Evolutionary conservation across 2,329 filamentous ascomycete genomes (phyloP).

Genomic region (Daldinia sp.): DNA sequence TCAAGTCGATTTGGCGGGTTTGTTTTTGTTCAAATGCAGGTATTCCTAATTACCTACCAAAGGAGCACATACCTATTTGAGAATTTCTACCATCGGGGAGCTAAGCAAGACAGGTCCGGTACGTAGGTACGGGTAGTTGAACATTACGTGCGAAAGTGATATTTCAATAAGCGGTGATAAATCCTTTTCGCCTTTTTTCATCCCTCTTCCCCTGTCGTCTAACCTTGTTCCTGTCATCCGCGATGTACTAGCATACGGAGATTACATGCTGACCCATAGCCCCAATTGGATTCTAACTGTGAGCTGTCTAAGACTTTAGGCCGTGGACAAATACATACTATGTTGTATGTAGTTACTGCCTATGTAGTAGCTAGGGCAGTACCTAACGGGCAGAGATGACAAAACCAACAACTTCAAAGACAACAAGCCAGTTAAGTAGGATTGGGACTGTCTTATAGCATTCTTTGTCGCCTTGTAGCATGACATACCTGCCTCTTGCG

Average conservation of each 20-base stretch:
- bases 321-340: slow-evolving; percentile 8
- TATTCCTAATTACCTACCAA: slow-evolving; percentile 21
- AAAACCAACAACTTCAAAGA: slow-evolving; percentile 35
- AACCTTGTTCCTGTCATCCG: slow-evolving; percentile 39
- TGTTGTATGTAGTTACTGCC: too few relatives aligned
- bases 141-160: slow-evolving; percentile 21
- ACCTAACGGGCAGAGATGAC: slow-evolving; percentile 24
- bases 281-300: slow-evolving; percentile 35
- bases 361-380: slow-evolving; percentile 20
- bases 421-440: slow-evolving; percentile 24
- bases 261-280: slow-evolving; percentile 44
- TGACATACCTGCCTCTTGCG: slow-evolving; percentile 27
- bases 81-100: slow-evolving; percentile 4
- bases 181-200: slow-evolving; percentile 20
- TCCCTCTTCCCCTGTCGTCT: slow-evolving; percentile 30
- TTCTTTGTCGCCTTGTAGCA: slow-evolving; percentile 34
- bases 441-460: slow-evolving; percentile 37
- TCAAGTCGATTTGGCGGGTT: slow-evolving; percentile 13
- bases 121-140: background rate
- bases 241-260: slow-evolving; percentile 45
- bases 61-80: slow-evolving; percentile 9
- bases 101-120: background rate
- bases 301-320: slow-evolving; percentile 43
- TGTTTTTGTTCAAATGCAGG: slow-evolving; percentile 11
- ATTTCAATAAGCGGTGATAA: slow-evolving; percentile 36